Evolutionary conservation across 805 yeast genomes (phyloP), one percentile per base, ranked within the genome.

Genomic region (Saturnispora halmiae): DNA sequence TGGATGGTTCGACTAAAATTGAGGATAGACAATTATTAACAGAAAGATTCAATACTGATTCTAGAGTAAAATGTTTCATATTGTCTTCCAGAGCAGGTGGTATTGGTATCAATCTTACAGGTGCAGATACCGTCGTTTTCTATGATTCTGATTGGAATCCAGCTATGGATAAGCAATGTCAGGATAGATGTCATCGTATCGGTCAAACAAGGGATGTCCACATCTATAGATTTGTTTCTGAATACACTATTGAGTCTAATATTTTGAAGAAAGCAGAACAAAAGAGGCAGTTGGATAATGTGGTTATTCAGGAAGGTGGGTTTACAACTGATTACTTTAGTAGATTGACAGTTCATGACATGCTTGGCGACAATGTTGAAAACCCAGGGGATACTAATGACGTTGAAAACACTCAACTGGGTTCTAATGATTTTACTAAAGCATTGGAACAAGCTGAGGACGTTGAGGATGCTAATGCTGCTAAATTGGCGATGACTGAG

Each of bases 141-240:
- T 92, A 94, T 59, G 99, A 92, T 61, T 86, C 96, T 2, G 98
- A 90, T 62, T 90, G 98, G 98, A 92, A 92, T 57, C 99, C 99
- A 2, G 95, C 97, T 1, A 92, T 92, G 96, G 99, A 92, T 60
- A 86, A 87, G 56, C 99, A 92, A 63, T 92, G 98, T 64, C 98
- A 92, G 62, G 99, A 92, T 63, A 79, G 99, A 60, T 92, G 97
- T 64, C 99, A 92, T 60, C 81, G 99, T 68, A 92, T 92, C 59
- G 99, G 99, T 6, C 99, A 92, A 60, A 86, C 94, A 14, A 72
- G 98, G 54, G 98, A 92, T 58, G 99, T 92, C 27, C 98, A 92
- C 60, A 92, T 92, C 43, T 92, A 94, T 65, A 69, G 99, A 46
- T 82, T 92, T 61, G 97, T 92, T 20, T 83, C 95, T 21, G 98